Evolutionary conservation across 441 rosid species (phyloP).

Genomic region (Pelargonium fulgidum): DNA sequence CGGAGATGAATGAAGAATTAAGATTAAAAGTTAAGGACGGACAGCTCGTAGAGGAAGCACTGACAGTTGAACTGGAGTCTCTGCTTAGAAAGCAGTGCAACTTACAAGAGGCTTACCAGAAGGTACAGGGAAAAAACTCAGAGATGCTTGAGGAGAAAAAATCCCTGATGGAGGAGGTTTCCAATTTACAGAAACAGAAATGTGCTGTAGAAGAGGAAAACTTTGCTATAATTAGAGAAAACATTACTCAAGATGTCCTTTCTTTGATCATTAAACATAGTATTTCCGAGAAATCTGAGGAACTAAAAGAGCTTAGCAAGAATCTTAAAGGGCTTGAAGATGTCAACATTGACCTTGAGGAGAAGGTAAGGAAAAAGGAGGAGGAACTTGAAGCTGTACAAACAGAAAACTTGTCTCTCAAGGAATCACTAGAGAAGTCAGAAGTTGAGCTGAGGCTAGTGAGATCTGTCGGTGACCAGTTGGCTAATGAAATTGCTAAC

Average conservation of each 20-base stretch:
- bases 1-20: constrained; percentile 42
- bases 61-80: constrained; percentile 46
- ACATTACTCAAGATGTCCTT: constrained; percentile 43
- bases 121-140: constrained; percentile 45
- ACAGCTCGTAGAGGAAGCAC: constrained; percentile 44
- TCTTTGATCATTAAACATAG: constrained; percentile 46
- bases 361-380: constrained; percentile 43
- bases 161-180: constrained; percentile 37
- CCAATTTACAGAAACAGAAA: constrained; percentile 45
- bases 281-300: constrained; percentile 39
- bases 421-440: constrained; percentile 31
- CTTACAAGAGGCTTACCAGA: constrained; percentile 37
- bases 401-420: constrained; percentile 30
- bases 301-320: constrained; percentile 37
- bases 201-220: constrained; percentile 53
- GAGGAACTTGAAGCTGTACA: constrained; percentile 34
- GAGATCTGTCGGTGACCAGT: constrained; percentile 36
- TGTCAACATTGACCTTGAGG: constrained; percentile 47
- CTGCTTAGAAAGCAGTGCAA: constrained; percentile 41
- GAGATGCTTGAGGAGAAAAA: constrained; percentile 42
- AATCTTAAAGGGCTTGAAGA: constrained; percentile 37
- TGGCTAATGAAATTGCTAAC: constrained; percentile 40
- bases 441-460: constrained; percentile 35
- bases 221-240: constrained; percentile 38
- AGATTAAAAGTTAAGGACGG: constrained; percentile 43